Evolutionary conservation across 176 grass and related monocot species (phyloP), one percentile per base, ranked within the genome.

Genomic region (Avena eriantha): DNA sequence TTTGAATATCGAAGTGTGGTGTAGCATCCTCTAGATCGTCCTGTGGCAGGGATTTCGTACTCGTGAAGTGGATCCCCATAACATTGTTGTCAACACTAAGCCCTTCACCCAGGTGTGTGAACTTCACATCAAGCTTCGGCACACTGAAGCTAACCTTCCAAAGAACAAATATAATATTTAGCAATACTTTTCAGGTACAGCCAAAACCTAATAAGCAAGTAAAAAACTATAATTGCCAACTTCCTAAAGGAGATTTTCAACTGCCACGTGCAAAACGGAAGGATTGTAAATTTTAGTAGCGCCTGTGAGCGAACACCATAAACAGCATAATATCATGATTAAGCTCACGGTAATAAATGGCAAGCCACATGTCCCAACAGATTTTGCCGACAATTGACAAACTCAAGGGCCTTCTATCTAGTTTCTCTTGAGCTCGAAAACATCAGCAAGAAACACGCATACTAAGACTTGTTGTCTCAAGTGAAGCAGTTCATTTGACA

Each of bases 121-220:
- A 99, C 88, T 94, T 99, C 85, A 94, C 87, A 88, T 96, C 94
- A 88, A 99, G 92, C 89, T 99, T 99, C 85, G 92, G 97, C 97
- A 96, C 91, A 99, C 92, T 99, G 94, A 99, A 99, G 94, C 92
- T 94, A 99, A 99, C 94, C 97, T 99, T 96, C 93, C 94, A 99
- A 96, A 99, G 68, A 94, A 92, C 80, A 99, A 93, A 93, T 86
- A 90, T 53, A 82, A 84, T 88, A 89, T 85, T 96, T 91, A 94
- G 86, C 69, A 84, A 88, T 69, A 87, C 35, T 78, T 90, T 74
- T 76, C 68, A 69, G 47, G 31, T 26, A 80, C 50, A 57, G 49
- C 11, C 6, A 29, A 81, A 76, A 43, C 31, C 83, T 19, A 70
- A 86, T 13, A 77, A 80, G 34, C 16, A 17, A 41, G 49, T 81